phyloP scores from a whole-genome alignment of 805 yeast genomes.

The Barnettozyma siamensis region DNA sequence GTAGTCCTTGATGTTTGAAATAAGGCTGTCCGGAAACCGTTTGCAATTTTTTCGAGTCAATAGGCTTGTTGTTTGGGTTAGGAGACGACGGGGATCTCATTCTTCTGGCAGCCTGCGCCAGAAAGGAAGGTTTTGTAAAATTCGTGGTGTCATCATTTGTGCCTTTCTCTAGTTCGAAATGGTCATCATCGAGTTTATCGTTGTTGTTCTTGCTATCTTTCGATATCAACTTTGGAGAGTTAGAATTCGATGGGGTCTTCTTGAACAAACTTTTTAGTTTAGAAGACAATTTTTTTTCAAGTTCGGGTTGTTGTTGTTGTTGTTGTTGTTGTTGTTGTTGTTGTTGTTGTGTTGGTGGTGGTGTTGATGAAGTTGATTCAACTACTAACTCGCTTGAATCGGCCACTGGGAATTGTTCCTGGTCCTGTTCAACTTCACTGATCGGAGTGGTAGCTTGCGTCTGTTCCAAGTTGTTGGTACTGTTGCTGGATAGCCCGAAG shows the following conservation, averaged over 20 bases:
- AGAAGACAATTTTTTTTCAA: conserved; percentile 14
- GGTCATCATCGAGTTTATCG: conserved; percentile 5
- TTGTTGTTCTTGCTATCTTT: conserved; percentile 6
- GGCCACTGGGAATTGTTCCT: conserved; percentile 8
- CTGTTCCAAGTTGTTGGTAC: neutral
- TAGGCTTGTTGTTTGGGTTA: conserved; percentile 14
- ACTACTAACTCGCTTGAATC: neutral
- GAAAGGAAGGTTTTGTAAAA: conserved; percentile 9
- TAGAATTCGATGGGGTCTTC: conserved; percentile 12
- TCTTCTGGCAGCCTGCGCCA: conserved; percentile 22
- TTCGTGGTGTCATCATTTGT: too few species aligned
- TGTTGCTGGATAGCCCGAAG: conserved; percentile 25
- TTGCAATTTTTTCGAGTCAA: conserved; percentile 2
- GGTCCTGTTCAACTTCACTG: conserved; percentile 5
- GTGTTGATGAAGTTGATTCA: too few species aligned
- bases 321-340: neutral
- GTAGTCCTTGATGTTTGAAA: conserved; percentile 53
- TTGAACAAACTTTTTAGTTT: conserved; percentile 23
- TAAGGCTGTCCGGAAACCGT: conserved; percentile 37
- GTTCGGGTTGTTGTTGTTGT: neutral
- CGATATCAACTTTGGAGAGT: conserved; percentile 14
- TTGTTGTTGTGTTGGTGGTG: too few species aligned
- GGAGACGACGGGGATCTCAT: conserved; percentile 32
- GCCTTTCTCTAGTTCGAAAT: neutral
- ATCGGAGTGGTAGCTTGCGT: conserved; percentile 3